Percentiles rank a stretch among this genome's conserved stretches.
Evolutionary conservation across 192 early-diverging fungal genomes (phyloP).

Genomic region (Phlyctochytrium bullatum): DNA sequence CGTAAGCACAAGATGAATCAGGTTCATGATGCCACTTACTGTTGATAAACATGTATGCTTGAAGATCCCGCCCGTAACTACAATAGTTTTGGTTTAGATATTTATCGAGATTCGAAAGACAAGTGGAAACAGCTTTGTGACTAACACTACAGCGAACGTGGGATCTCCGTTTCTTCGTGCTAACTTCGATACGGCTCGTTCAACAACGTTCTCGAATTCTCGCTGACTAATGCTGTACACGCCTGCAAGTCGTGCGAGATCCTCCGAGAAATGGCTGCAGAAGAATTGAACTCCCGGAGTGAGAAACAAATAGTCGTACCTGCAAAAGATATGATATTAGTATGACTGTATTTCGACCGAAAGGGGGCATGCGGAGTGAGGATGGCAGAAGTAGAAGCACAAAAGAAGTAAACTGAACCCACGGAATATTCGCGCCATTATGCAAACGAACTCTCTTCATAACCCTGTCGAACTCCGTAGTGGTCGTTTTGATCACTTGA

Average conservation of each 20-base stretch:
- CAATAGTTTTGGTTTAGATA: too few species aligned
- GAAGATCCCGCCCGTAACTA: slow-evolving; percentile 45
- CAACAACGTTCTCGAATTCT: slow-evolving; percentile 15
- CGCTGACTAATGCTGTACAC: slow-evolving; percentile 28
- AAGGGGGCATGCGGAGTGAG: too few species aligned
- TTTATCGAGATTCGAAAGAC: too few species aligned
- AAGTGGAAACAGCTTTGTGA: background rate
- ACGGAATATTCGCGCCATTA: slow-evolving; percentile 32
- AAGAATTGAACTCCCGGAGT: slow-evolving; percentile 48
- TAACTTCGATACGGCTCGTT: background rate
- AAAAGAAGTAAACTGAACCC: slow-evolving; percentile 5
- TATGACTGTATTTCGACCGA: too few species aligned
- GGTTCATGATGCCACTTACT: slow-evolving; percentile 28
- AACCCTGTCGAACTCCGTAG: slow-evolving; percentile 40
- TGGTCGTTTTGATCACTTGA: slow-evolving; percentile 29
- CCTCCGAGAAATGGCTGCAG: slow-evolving; percentile 20
- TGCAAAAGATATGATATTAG: slow-evolving; percentile 6
- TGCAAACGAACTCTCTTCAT: slow-evolving; percentile 30
- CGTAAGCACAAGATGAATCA: too few species aligned
- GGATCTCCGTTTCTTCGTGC: background rate
- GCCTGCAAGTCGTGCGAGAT: slow-evolving; percentile 27
- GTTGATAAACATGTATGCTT: slow-evolving; percentile 45
- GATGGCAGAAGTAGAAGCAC: too few species aligned
- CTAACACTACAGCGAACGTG: slow-evolving; percentile 15
- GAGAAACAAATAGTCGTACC: slow-evolving; percentile 53